Evolutionary conservation across 2,329 filamentous ascomycete genomes (phyloP).

Genomic region (Paraphoma chrysanthemicola): DNA sequence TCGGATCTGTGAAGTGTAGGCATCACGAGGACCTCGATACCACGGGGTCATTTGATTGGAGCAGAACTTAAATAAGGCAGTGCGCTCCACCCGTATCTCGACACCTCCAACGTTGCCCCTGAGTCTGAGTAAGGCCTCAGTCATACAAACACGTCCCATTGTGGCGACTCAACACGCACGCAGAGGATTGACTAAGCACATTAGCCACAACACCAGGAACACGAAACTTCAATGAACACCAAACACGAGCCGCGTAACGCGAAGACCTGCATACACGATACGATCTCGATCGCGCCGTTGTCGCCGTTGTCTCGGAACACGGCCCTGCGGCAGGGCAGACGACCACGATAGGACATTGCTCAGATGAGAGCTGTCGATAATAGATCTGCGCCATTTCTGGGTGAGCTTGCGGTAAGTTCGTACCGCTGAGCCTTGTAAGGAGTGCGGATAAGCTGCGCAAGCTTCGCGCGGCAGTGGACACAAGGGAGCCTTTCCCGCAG

Average conservation of each 20-base stretch:
- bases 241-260: background rate
- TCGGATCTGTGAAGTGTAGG: background rate
- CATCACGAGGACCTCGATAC: too few relatives aligned
- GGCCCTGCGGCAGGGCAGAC: background rate
- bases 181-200: background rate
- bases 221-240: background rate
- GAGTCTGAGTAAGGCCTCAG: slow-evolving; percentile 1
- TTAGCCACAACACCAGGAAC: background rate
- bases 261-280: background rate
- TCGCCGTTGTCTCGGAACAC: background rate
- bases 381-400: background rate
- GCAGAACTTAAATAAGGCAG: too few relatives aligned
- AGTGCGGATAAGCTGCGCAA: background rate
- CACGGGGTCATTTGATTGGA: too few relatives aligned
- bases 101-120: background rate
- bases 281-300: background rate
- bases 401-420: background rate
- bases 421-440: background rate
- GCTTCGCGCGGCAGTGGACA: background rate
- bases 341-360: background rate
- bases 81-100: too few relatives aligned
- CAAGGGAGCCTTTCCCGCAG: background rate
- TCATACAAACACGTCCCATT: background rate
- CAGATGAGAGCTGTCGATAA: background rate
- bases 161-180: background rate